Base-by-base conservation (phyloP, 352 stramenopile species). In the Phytophthora macrochlamydospora region DNA sequence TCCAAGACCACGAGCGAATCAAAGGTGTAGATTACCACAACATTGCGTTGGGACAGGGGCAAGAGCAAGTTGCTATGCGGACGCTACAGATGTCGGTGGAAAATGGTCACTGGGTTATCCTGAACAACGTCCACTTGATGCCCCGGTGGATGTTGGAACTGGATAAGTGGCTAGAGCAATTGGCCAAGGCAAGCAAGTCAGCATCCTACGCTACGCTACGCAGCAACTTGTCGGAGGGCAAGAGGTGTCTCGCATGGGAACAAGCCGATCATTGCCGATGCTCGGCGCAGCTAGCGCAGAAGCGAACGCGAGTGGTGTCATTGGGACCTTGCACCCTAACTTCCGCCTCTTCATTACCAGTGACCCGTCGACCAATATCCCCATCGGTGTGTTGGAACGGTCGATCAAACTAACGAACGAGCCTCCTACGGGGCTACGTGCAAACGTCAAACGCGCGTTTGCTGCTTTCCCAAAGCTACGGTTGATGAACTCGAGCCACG, bases 1-100 rank as follows among this genome's bases (percentile, higher is more conserved):
- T 92, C 3, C 89, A 96, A 44, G 91, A 98, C 67, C 81, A 94
- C 33, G 92, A 98, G 51, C 87, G 96, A 33, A 89, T 90, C 60
- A 98, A 98, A 67, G 95, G 95, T 35, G 82, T 97, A 35, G 97
- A 97, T 53, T 99, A 99, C 73, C 94, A 98, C 81, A 99, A 93
- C 59, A 97, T 98, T 42, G 94, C 91, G 2, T 85, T 98, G 57
- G 95, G 95, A 3, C 95, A 98, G 73, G 94, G 94, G 2, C 96
- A 98, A 70, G 96, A 98, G 65, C 76, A 76, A 9, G 89, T 97
- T 33, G 94, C 94, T 2, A 97, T 98, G 83, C 73, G 83, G 31
- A 89, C 91, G 28, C 77, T 99, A 11, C 73, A 91, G 37, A 79
- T 93, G 32, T 88, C 83, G 33, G 91, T 90, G 18, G 88, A 96